Base-by-base conservation (phyloP, 768 basidiomycete species). In the Pholiota microspora region DNA sequence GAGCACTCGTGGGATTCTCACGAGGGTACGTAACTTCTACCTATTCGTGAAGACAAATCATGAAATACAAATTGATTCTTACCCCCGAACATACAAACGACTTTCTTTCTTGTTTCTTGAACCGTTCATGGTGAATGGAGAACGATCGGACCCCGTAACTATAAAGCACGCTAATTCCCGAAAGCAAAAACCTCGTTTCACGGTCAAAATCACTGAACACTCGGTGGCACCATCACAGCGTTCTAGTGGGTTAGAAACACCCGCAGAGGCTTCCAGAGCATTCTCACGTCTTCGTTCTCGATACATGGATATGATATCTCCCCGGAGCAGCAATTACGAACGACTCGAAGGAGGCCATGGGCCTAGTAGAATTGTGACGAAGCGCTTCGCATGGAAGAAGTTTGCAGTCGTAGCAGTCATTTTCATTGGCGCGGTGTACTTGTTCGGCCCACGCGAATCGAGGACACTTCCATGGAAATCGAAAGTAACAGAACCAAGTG, bases 311-410 rank as follows among this genome's bases (percentile, higher is more conserved):
- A 59, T 67, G 44, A 40, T 66, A 21, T 69, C 68, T 2, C 66
- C 68, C 2, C 53, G 70, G 28, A 69, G 64, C 50, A 60, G 59
- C 36, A 71, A 68, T 51, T 71, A 71, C 44, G 70, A 67, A 45
- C 57, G 66, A 44, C 58, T 71, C 28, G 70, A 71, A 51, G 63
- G 64, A n/a, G 68, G 68, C n/a, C 59, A 63, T 24, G 84, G 85
- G 4, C 79, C 82, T 1, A 67, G 69, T 36, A 69, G 78, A 18
- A 56, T 58, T 21, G 59, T 36, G n/a, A 23, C 57, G 35, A 67
- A 64, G 45, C 64, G 69, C 0, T 75, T 77, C 55, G 73, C 67
- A 16, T 90, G 88, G 88, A 89, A 83, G 68, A 87, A 82, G 71
- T 78, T 89, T 52, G 81, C 78, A 2, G 66, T 89, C 6, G 86